Base-by-base conservation (phyloP, 768 basidiomycete genomes). In the Rossbeevera mucosa region DNA sequence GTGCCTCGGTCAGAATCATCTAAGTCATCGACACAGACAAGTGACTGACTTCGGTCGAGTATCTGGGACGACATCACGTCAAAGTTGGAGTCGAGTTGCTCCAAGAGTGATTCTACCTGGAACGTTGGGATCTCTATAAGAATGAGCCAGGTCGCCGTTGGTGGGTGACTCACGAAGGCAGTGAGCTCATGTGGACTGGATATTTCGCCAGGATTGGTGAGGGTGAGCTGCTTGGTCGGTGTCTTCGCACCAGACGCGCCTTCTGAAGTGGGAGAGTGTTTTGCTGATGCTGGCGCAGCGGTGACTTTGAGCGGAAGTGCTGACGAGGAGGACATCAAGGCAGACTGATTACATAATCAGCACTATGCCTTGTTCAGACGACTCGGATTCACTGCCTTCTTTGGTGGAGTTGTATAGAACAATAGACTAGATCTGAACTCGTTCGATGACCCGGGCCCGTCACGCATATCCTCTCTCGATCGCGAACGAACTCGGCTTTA, bases 111-210 rank as follows among this genome's bases (percentile, higher is more conserved):
- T 71, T 96, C 94, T 12, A 95, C 91, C 93, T 94, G 29, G 44
- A 47, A 51, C 38, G 36, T 6, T 33, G 29, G 36, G 43, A 25
- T 24, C 31, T 53, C 41, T 30, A 44, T 54, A 33, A 36, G 9
- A 9, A 51, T 13, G 28, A 28, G 22, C 12, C 14, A 38, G 42
- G 50, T 48, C 52, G 53, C 48, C 53, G 46, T 28, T 44, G 51
- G 53, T 45, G 54, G 41, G 30, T 36, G 43, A 79, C 89, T 70
- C 66, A 96, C 94, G 71, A 94, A 96, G 20, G 91, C 91, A 26
- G 94, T 95, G 58, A 96, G 71, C 67, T 96, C 94, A 66, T 94
- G 93, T 1, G 94, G 94, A 62, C 90, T 92, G 2, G 93, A 91
- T 30, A 91, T 91, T 59, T 93, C 89, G 52, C 74, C 74, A 0